Base-by-base conservation (phyloP, 441 rosid species). In the Arabidopsis hybrid region DNA sequence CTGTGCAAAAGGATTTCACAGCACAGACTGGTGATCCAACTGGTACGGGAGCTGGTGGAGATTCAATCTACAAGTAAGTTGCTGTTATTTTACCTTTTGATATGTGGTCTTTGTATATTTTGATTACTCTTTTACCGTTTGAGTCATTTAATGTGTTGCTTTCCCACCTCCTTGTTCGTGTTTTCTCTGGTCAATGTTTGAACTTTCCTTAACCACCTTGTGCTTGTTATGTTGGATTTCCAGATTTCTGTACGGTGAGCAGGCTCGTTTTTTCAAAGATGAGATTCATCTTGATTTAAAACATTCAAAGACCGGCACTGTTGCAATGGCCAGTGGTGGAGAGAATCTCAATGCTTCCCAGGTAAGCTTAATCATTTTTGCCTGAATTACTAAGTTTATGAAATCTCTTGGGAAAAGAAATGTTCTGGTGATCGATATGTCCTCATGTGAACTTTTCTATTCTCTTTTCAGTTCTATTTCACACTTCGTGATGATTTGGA, bases 21-120 rank as follows among this genome's bases (percentile, higher is more conserved):
- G 97, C 97, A 8, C 99, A 95, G 78, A 91, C 97, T 1, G 97
- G 97, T 52, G 98, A 93, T 73, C 98, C 91, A n/a, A 91, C 93
- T 45, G 96, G 96, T 31, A 87, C 93, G 0, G 93, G 96, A 50
- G 71, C 84, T 18, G 92, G 92, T 45, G 98, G 99, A 40, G 95
- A 95, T 75, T 95, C 99, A 0, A 67, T 93, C n/a, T 95, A 93
- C 80, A 93, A 88, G 98, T 95, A 80, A 81, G 87, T 16, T 60
- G n/a, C n/a, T 38, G 4, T 47, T 39, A 12, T 34, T 4, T 18
- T 59, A 35, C 74, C 53, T 17, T 13, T 9, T 70, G 1, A 51
- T 52, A 4, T 38, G 36, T 51, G 36, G 34, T 7, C 8, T 59
- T 58, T 18, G 5, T 39, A n/a, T 16, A 2, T 14, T 62, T 8